Base-by-base conservation (phyloP, 495 filamentous ascomycete genomes). In the Aspergillus heteromorphus region DNA sequence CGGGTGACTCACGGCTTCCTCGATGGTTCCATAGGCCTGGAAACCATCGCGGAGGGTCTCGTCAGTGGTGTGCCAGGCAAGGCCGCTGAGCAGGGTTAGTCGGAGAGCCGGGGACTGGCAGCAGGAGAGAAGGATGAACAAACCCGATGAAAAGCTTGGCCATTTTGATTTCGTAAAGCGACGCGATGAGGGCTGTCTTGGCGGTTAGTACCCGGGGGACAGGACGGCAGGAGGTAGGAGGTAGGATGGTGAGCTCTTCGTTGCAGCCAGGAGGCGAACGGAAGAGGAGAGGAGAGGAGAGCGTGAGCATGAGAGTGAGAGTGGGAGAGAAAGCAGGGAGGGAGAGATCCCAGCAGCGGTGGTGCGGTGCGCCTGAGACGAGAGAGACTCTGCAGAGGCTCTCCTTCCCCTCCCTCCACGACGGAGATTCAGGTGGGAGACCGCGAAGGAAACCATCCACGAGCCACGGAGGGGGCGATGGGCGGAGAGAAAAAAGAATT, bases 11-110 rank as follows among this genome's bases (percentile, higher is more conserved):
- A 97, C 92, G 54, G 92, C 92, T 83, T 97, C 92, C 66, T 96
- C 89, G 53, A 97, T 85, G 23, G 71, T 71, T 20, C 92, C 92
- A 65, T 87, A 96, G 70, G 92, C 82, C 71, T 91, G 85, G 73
- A 97, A 97, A 65, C 96, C 95, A 54, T 82, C 66, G 56, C 86
- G 85, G 36, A 97, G 78, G 36, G 88, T 87, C 3, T 67, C 66
- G 71, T 97, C 92, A 68, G 92, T 90, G 48, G 92, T 97, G 79
- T 96, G 92, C 92, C 92, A 97, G 57, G 92, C 90, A 59, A 97
- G 91, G 79, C 92, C 92, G 63, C 92, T 97, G 60, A 42, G 10
- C 25, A 4, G 1, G 11, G 13, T 47, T 47, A 47, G 43, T 47
- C 21, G 6, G 13, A n/a, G 2, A n/a, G 16, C 30, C 27, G 27